These are phyloP conservation scores for Cyanidium caldarium DNA, from an alignment of 23 red algal genomes.

Conservation along the genomic window DNA sequence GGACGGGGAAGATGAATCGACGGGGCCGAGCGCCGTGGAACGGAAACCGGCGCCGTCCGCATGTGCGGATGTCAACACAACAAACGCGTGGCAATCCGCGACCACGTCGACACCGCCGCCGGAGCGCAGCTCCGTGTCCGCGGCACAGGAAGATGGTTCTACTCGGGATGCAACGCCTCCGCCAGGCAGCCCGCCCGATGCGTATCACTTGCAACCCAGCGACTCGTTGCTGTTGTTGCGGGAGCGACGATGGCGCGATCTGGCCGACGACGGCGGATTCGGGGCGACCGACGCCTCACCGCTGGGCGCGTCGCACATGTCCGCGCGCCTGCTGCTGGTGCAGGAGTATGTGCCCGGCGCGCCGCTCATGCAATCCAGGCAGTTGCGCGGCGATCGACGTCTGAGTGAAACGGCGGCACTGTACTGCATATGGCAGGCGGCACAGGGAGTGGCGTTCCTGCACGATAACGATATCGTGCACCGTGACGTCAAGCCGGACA, in stretches of 20 bases:
- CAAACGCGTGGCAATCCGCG: neutral
- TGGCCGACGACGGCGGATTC: neutral
- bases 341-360: neutral
- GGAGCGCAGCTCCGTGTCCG: neutral
- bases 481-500: constrained; percentile 96
- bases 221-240: neutral
- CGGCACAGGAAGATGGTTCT: neutral
- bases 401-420: constrained; percentile 64
- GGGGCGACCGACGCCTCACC: too few relatives aligned
- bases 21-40: neutral
- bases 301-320: neutral
- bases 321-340: neutral
- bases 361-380: neutral
- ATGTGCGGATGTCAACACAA: neutral
- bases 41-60: too few relatives aligned
- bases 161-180: too few relatives aligned
- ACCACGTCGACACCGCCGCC: neutral
- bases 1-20: neutral
- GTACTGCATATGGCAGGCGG: constrained; percentile 73
- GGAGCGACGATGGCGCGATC: constrained; percentile 1
- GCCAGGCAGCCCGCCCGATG: neutral
- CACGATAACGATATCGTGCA: constrained; percentile 78
- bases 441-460: constrained; percentile 59
- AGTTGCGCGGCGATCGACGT: neutral
- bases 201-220: neutral